Evolutionary conservation across 2,329 filamentous ascomycete genomes (phyloP).

Genomic region (Aquanectria penicillioides): DNA sequence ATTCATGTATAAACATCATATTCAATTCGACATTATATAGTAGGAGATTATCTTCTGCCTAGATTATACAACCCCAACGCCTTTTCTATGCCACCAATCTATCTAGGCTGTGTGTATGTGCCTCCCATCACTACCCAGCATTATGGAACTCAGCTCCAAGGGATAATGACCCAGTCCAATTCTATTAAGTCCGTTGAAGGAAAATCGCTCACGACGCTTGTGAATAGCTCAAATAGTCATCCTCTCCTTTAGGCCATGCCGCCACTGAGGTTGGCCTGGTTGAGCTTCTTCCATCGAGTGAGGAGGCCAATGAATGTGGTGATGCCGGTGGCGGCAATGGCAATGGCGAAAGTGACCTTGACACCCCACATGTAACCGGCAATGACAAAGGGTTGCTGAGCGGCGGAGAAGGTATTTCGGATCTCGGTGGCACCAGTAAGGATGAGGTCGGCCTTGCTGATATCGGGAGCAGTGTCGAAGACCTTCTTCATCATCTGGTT

Average conservation of each 20-base stretch:
- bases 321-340: constrained; percentile 58
- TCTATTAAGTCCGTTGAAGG: constrained; percentile 5
- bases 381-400: constrained; percentile 64
- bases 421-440: constrained; percentile 65
- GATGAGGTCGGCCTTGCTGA: constrained; percentile 50
- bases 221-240: background rate
- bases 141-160: background rate
- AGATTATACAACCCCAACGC: constrained; percentile 12
- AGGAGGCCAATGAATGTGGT: constrained; percentile 47
- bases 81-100: constrained; percentile 21
- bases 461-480: constrained; percentile 45
- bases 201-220: too few relatives aligned
- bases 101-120: background rate
- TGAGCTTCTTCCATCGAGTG: constrained; percentile 52
- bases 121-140: background rate
- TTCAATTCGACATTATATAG: background rate
- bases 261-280: constrained; percentile 41
- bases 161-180: background rate
- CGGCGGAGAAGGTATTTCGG: constrained; percentile 56
- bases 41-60: constrained; percentile 18
- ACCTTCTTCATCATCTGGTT: constrained; percentile 54
- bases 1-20: too few relatives aligned
- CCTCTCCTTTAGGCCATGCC: constrained; percentile 42
- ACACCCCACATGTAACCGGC: constrained; percentile 71
- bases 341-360: constrained; percentile 70